These are phyloP conservation scores for Zoysia pacifica DNA, from an alignment of 176 grass and related monocot genomes.

Conservation along the genomic window DNA sequence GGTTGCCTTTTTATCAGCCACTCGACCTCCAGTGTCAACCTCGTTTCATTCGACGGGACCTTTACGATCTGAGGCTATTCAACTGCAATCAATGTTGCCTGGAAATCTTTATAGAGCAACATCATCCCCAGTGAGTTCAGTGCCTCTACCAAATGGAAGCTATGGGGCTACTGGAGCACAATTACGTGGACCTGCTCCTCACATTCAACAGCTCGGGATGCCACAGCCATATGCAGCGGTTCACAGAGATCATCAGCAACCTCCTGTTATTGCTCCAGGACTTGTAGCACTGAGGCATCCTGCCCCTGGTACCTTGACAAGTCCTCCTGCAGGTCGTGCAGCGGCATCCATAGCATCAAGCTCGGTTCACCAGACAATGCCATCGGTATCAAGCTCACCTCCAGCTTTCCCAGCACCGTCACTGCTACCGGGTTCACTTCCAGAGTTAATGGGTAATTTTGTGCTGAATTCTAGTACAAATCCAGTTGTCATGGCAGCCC, in stretches of 20 bases:
- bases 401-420: neutral
- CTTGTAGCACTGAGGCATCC: slow-evolving; percentile 2
- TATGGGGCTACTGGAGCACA: slow-evolving; percentile 21
- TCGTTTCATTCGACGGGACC: slow-evolving; percentile 18
- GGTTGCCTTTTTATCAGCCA: slow-evolving; percentile 5
- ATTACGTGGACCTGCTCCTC: slow-evolving; percentile 30
- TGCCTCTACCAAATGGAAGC: slow-evolving; percentile 12
- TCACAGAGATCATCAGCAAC: slow-evolving; percentile 28
- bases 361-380: neutral
- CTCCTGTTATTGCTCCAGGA: neutral
- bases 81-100: slow-evolving; percentile 6
- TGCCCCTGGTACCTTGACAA: neutral
- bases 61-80: slow-evolving; percentile 15
- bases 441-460: slow-evolving; percentile 15
- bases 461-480: neutral
- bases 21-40: neutral
- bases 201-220: slow-evolving; percentile 31
- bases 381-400: slow-evolving; percentile 3
- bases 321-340: neutral
- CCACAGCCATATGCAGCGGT: neutral
- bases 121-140: slow-evolving; percentile 23
- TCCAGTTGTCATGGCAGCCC: neutral
- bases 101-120: slow-evolving; percentile 28
- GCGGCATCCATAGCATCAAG: neutral
- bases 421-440: neutral